Base-by-base conservation (phyloP, 2,329 filamentous ascomycete species). In the Paecilomyces dactylethromorphus region DNA sequence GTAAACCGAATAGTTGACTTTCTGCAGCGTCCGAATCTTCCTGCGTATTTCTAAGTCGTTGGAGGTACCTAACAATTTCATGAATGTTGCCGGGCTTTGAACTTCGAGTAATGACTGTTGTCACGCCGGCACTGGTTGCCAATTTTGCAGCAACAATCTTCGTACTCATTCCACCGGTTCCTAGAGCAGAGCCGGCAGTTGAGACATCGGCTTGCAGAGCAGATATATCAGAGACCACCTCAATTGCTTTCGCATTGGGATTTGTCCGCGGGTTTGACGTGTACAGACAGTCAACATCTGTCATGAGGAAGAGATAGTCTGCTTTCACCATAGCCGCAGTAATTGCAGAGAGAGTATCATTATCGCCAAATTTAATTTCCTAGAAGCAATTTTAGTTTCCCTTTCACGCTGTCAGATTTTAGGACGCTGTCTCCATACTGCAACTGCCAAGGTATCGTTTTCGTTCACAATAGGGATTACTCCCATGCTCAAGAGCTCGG, bases 351-450 rank as follows among this genome's bases (percentile, higher is more conserved):
- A 99, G 81, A 1, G 94, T 99, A 75, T 99, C 94, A 68, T 99
- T 99, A 80, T 99, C 94, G 65, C 94, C 94, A 71, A 99, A 99
- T 80, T 97, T 97, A 78, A 99, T 99, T 82, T 99, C 94, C 71
- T 79, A 57, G 12, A 35, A 21, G 45, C 22, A 29, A 59, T 26
- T 24, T 13, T 22, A 39, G 35, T 7, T 7, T 31, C 49, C n/a
- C 21, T 39, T 5, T 33, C n/a, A 24, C 24, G 54, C 29, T 39
- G 31, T 13, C 21, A 24, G 50, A 18, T 2, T n/a, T 51, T 50
- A 18, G 33, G 35, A 18, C 15, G n/a, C 4, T 12, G n/a, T 10
- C 22, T 57, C 13, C 53, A 22, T 76, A 81, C 79, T 52, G 93
- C 90, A 64, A 99, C 94, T 24, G 92, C 91, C 57, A 99, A 79